Conservation (phyloP, 208 protist genomes). For the Angomonas desouzai region DNA sequence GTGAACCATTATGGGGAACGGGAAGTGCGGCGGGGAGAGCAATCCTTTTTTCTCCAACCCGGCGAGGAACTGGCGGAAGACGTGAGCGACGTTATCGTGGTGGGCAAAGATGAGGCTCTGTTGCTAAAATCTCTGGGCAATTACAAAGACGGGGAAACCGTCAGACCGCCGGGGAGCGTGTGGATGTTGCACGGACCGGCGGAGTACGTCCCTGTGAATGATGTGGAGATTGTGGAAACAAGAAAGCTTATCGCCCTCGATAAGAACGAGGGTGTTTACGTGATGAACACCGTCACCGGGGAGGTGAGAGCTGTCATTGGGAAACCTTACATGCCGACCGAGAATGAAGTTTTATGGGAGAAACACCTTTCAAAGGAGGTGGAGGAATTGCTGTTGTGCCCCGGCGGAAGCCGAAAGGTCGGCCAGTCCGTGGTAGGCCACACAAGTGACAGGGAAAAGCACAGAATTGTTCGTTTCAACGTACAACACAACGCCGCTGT, state of each 20-base stretch:
- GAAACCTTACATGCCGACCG: constrained; percentile 90
- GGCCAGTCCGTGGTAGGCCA: constrained; percentile 27
- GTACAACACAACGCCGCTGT: constrained; percentile 95
- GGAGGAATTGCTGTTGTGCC: constrained; percentile 85
- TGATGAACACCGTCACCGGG: constrained; percentile 90
- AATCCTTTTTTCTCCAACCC: constrained; percentile 94
- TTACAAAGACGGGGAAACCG: constrained; percentile 50
- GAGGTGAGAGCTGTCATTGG: constrained; percentile 87
- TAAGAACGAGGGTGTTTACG: constrained; percentile 97
- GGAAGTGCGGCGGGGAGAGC: constrained; percentile 82
- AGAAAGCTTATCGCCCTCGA: constrained; percentile 92
- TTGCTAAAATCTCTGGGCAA: constrained; percentile 85
- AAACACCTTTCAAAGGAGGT: constrained; percentile 89
- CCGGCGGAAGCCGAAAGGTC: constrained; percentile 28
- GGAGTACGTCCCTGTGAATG: constrained; percentile 89
- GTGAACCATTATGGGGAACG: constrained; percentile 76
- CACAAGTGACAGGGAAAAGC: constrained; percentile 36
- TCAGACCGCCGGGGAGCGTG: constrained; percentile 79
- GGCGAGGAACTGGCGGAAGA: constrained; percentile 86
- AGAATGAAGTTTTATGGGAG: constrained; percentile 94
- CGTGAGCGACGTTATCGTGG: constrained; percentile 82
- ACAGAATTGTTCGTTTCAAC: constrained; percentile 92
- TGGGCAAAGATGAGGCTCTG: constrained; percentile 93
- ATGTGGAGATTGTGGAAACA: constrained; percentile 89
- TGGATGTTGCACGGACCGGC: constrained; percentile 95